A percentile compares a stretch with the other conserved stretches of the same genome.
These are phyloP conservation scores for Kwoniella heveanensis DNA, from an alignment of 768 basidiomycete species.

Conservation along the genomic window DNA sequence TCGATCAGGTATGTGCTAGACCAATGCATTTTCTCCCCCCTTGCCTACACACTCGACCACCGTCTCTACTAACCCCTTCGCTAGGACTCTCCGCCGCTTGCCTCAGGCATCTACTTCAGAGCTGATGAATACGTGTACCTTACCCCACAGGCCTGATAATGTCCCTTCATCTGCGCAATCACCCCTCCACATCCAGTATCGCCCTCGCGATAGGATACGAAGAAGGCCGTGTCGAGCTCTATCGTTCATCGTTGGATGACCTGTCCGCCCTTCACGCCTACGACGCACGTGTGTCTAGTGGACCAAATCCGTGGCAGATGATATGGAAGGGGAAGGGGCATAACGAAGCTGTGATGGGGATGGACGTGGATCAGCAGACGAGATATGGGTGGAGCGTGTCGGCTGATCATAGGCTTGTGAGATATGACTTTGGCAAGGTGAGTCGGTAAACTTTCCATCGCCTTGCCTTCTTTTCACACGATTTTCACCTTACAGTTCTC, in stretches of 20 bases:
- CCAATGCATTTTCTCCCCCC: too few species aligned
- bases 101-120: too few species aligned
- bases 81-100: too few species aligned
- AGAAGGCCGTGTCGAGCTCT: constrained; percentile 78
- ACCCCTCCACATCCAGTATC: constrained; percentile 52
- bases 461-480: constrained; percentile 58
- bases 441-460: neutral
- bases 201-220: constrained; percentile 78
- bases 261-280: neutral
- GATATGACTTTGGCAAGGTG: constrained; percentile 42
- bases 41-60: too few species aligned
- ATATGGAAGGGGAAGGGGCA: constrained; percentile 55
- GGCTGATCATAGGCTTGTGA: constrained; percentile 66
- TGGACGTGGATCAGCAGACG: constrained; percentile 68
- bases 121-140: too few species aligned
- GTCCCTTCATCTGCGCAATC: constrained; percentile 71
- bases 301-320: constrained; percentile 49
- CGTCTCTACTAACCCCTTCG: too few species aligned
- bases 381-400: constrained; percentile 76
- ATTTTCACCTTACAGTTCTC: constrained; percentile 55
- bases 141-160: constrained; percentile 74
- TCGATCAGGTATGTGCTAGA: constrained; percentile 5
- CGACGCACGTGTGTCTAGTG: constrained; percentile 18
- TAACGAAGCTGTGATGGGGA: constrained; percentile 73
- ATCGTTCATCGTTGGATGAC: neutral